Base-by-base conservation (phyloP, 2,329 filamentous ascomycete genomes). In the Cyphellophora attinorum region DNA sequence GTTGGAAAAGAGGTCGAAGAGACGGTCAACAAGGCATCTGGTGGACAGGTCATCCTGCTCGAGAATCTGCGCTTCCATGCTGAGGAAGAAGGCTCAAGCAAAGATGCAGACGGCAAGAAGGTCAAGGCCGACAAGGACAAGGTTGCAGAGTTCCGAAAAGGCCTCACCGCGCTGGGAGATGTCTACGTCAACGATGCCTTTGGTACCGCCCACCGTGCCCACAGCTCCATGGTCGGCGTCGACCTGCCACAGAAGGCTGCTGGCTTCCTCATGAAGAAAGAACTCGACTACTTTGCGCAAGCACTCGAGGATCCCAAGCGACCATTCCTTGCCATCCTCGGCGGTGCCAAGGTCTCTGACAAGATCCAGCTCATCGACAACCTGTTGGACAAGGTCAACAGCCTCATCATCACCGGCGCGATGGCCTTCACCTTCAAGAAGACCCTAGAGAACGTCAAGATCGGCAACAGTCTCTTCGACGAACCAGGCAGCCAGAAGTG, bases 391-490 rank as follows among this genome's bases (percentile, higher is more conserved):
- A 96, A 98, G 76, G 88, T 98, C 63, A 76, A 98, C 75, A 91
- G 81, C 61, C 76, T 98, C 49, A 82, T 98, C 65, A 81, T 98
- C 66, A 94, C 89, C 61, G 91, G 91, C 58, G 91, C 78, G 54
- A 98, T 98, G 91, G 88, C 91, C 45, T 98, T 96, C 71, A 98
- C 91, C 53, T 98, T 98, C 77, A 96, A 96, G 76, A 98, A 98
- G 77, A 89, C 85, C n/a, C 75, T 96, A 38, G 76, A 95, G 66
- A 72, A 75, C 58, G 79, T 96, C 55, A 74, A 79, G 62, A 98
- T 98, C 49, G 91, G 91, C 42, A 79, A 79, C 69, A 91, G 70
- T 34, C 74, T 98, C 53, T 98, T 93, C 59, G 91, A 98, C 54
- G 85, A 95, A 70, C 81, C 81, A 34, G 91, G 91, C 51, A 75